These are phyloP conservation scores for Volvox africanus DNA, from an alignment of 139 green algal species.

Conservation along the genomic window DNA sequence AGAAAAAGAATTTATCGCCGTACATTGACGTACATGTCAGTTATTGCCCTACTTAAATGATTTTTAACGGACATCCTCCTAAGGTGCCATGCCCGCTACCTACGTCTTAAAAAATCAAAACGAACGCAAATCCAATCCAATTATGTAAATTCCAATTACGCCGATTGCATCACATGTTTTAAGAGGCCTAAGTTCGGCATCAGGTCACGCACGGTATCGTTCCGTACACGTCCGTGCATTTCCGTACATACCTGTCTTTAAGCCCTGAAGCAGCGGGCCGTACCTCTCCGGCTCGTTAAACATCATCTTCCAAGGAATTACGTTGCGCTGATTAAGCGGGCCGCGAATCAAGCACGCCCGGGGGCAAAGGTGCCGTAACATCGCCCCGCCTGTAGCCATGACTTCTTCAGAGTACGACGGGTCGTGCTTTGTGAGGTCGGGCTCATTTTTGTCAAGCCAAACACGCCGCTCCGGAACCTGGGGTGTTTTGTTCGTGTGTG, in stretches of 20 bases:
- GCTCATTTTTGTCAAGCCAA: conserved; percentile 50
- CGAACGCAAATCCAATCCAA: too few relatives aligned
- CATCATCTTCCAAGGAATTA: conserved; percentile 61
- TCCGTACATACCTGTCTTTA: neutral
- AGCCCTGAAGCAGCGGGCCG: conserved; percentile 41
- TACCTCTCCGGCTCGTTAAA: conserved; percentile 65
- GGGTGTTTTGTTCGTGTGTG: neutral
- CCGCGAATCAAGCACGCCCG: conserved; percentile 47
- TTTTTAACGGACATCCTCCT: too few relatives aligned
- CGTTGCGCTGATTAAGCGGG: conserved; percentile 56
- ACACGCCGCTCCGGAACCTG: conserved; percentile 62
- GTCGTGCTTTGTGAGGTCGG: conserved; percentile 54
- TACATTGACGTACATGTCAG: too few relatives aligned
- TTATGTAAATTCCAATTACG: too few relatives aligned
- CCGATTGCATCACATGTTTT: too few relatives aligned
- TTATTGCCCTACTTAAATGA: too few relatives aligned
- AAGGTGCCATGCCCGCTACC: too few relatives aligned
- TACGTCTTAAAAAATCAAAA: too few relatives aligned
- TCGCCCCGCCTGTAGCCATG: conserved; percentile 22
- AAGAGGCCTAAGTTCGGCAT: too few relatives aligned
- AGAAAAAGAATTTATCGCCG: neutral
- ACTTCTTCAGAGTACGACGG: conserved; percentile 48
- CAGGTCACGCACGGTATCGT: too few relatives aligned
- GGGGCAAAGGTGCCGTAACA: conserved; percentile 53
- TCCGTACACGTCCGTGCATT: too few relatives aligned